Percentiles rank a stretch among this genome's conserved stretches.
Evolutionary conservation across 2,329 filamentous ascomycete genomes (phyloP).

Genomic region (Sporothrix luriei): DNA sequence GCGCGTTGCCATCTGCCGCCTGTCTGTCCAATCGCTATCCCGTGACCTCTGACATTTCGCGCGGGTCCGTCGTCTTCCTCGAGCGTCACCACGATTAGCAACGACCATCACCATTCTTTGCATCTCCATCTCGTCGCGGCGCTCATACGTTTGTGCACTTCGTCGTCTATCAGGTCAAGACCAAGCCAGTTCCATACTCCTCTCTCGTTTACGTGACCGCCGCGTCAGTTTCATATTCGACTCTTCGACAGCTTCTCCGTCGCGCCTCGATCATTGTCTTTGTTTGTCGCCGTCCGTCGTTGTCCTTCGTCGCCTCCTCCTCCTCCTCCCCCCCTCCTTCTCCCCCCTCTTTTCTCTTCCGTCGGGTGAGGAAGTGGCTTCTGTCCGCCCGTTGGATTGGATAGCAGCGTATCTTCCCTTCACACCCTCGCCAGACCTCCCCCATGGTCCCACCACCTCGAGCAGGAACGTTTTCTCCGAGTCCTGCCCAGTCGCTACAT

Average conservation of each 20-base stretch:
- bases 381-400: slow-evolving; percentile 37
- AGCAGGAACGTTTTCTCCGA: slow-evolving; percentile 67
- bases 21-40: background rate
- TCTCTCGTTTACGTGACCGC: background rate
- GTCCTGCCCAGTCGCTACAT: slow-evolving; percentile 60
- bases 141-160: background rate
- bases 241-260: background rate
- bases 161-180: background rate
- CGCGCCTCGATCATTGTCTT: background rate
- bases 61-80: slow-evolving; percentile 16
- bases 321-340: slow-evolving; percentile 13
- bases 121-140: background rate
- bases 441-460: slow-evolving; percentile 63
- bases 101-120: background rate
- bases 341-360: slow-evolving; percentile 31
- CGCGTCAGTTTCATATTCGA: background rate
- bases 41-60: slow-evolving; percentile 5
- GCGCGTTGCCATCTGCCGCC: background rate
- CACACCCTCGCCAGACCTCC: slow-evolving; percentile 32
- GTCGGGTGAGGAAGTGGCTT: slow-evolving; percentile 38
- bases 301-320: slow-evolving; percentile 2
- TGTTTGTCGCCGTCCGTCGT: background rate
- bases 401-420: slow-evolving; percentile 36
- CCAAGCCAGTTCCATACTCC: background rate
- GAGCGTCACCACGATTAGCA: background rate